phyloP scores from a whole-genome alignment of 768 basidiomycete species.

The Mycena leptocephala region DNA sequence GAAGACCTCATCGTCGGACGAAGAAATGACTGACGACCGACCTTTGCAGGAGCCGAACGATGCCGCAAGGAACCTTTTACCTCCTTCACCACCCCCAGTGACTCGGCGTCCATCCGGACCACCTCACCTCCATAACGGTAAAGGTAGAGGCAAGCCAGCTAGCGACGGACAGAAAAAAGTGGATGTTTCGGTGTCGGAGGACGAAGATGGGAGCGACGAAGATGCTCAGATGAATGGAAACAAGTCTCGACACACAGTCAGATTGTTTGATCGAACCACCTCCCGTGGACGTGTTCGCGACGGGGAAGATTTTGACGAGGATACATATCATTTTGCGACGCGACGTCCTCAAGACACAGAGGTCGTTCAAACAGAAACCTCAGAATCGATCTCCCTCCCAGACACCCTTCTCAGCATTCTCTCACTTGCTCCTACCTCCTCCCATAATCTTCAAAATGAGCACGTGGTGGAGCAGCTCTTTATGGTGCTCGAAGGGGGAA shows the following conservation, averaged over 20 bases:
- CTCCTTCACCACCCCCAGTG: slow-evolving; percentile 79
- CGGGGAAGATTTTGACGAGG: slow-evolving; percentile 11
- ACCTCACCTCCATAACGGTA: slow-evolving; percentile 44
- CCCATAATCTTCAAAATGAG: slow-evolving; percentile 63
- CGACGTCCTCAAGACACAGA: slow-evolving; percentile 33
- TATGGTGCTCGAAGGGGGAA: slow-evolving; percentile 66
- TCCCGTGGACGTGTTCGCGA: slow-evolving; percentile 13
- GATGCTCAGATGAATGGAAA: slow-evolving; percentile 42
- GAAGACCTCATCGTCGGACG: not conserved
- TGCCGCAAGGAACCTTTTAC: slow-evolving; percentile 60
- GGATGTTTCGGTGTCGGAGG: slow-evolving; percentile 51
- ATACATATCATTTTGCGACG: slow-evolving; percentile 48
- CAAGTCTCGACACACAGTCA: slow-evolving; percentile 4
- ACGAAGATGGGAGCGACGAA: slow-evolving; percentile 44
- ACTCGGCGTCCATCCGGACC: slow-evolving; percentile 41
- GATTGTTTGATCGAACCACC: slow-evolving; percentile 22
- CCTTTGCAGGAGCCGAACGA: slow-evolving; percentile 29
- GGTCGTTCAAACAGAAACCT: slow-evolving; percentile 53
- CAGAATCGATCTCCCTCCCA: slow-evolving; percentile 69
- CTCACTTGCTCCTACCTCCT: slow-evolving; percentile 68
- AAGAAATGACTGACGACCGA: slow-evolving; percentile 33
- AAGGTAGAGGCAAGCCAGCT: slow-evolving; percentile 46
- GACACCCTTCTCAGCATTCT: slow-evolving; percentile 78
- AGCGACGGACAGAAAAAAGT: slow-evolving; percentile 61
- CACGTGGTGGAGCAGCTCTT: slow-evolving; percentile 73